Evolutionary conservation across 2,329 filamentous ascomycete species (phyloP).

Genomic region (Colletotrichum chlorophyti): DNA sequence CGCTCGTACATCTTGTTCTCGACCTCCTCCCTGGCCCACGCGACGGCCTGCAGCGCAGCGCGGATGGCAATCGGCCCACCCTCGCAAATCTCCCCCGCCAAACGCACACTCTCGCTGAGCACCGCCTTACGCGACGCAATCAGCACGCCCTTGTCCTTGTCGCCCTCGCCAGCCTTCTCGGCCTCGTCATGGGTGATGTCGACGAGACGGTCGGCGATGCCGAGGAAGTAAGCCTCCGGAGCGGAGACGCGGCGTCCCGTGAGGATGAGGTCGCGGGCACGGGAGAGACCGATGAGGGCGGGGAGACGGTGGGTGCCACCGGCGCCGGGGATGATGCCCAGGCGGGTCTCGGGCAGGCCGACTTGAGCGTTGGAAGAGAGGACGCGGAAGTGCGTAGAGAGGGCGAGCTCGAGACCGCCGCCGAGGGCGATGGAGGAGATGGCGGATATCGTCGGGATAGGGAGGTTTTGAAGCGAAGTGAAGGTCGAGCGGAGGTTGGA

Average conservation of each 20-base stretch:
- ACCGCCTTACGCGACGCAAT: constrained; percentile 70
- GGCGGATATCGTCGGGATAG: constrained; percentile 88
- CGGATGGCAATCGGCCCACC: constrained; percentile 85
- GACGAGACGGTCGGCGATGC: constrained; percentile 88
- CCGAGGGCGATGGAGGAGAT: constrained; percentile 87
- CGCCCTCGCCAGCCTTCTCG: constrained; percentile 41
- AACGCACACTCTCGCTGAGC: constrained; percentile 75
- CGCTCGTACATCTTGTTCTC: constrained; percentile 88
- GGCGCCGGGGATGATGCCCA: constrained; percentile 94
- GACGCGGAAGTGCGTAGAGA: constrained; percentile 88
- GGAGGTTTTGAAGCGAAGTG: constrained; percentile 73
- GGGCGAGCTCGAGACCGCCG: constrained; percentile 90
- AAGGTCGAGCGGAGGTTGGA: constrained; percentile 78
- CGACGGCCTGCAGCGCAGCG: constrained; percentile 80
- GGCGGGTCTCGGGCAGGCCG: constrained; percentile 86
- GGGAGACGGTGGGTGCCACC: constrained; percentile 92
- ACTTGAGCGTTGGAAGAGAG: constrained; percentile 80
- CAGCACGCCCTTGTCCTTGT: constrained; percentile 50
- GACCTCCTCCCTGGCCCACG: constrained; percentile 73
- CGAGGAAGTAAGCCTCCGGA: constrained; percentile 88
- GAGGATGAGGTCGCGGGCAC: constrained; percentile 89
- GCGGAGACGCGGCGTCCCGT: constrained; percentile 87
- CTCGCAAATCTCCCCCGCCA: constrained; percentile 87
- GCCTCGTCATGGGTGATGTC: constrained; percentile 65
- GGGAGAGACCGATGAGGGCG: constrained; percentile 76